Percentiles rank a stretch among this genome's conserved stretches.
These are phyloP conservation scores for Ajuga chamaepitys DNA, from an alignment of 257 asterid species.

Conservation along the genomic window DNA sequence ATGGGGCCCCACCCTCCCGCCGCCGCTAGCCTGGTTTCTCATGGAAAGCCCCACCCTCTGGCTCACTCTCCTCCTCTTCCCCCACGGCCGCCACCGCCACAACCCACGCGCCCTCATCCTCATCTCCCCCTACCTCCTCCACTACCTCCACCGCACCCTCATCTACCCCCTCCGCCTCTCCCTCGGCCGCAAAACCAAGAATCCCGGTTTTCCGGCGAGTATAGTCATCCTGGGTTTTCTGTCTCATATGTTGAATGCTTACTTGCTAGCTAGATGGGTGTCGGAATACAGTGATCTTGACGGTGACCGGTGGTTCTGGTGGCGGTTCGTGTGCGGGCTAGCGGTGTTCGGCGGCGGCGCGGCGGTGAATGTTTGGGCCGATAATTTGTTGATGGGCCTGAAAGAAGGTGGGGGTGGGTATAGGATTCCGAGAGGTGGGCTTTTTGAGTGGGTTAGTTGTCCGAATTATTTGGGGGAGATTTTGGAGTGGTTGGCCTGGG, in stretches of 20 bases:
- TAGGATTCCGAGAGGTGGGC: slow-evolving; percentile 38
- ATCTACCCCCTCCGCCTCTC: slow-evolving; percentile 42
- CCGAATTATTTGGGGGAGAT: slow-evolving; percentile 82
- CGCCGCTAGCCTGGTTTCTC: slow-evolving; percentile 55
- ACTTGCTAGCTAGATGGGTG: slow-evolving; percentile 49
- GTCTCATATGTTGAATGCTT: slow-evolving; percentile 45
- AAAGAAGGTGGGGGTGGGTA: slow-evolving; percentile 45
- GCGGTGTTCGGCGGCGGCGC: slow-evolving; percentile 33
- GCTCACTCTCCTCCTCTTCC: slow-evolving; percentile 58
- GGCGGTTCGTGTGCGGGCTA: slow-evolving; percentile 31
- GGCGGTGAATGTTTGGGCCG: slow-evolving; percentile 48
- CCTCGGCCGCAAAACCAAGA: slow-evolving; percentile 19
- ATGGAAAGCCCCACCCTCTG: slow-evolving; percentile 72
- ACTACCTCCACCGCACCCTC: slow-evolving; percentile 54
- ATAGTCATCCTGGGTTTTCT: slow-evolving; percentile 35
- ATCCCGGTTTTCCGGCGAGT: slow-evolving; percentile 32
- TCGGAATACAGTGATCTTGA: slow-evolving; percentile 42
- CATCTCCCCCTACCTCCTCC: slow-evolving; percentile 48
- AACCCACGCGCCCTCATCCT: slow-evolving; percentile 33
- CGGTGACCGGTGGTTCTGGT: slow-evolving; percentile 33
- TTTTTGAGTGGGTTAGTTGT: slow-evolving; percentile 58
- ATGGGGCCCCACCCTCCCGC: slow-evolving; percentile 58
- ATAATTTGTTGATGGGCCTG: slow-evolving; percentile 41
- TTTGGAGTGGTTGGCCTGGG: slow-evolving; percentile 83
- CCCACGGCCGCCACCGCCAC: slow-evolving; percentile 37